These are phyloP conservation scores for Punica granatum DNA, from an alignment of 345 rosid genomes.

Conservation along the genomic window DNA sequence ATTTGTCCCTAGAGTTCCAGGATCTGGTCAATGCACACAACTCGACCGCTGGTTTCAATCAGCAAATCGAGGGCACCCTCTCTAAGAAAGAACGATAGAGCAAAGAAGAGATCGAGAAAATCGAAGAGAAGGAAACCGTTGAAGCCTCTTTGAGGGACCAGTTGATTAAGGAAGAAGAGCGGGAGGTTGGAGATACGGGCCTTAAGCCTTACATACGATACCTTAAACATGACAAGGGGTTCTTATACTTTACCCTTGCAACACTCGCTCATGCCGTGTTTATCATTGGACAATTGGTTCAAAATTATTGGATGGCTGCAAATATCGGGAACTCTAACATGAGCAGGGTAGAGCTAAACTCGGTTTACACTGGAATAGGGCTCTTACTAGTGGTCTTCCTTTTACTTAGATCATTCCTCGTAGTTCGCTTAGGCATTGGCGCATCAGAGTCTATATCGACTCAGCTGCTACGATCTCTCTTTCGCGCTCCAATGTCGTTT, in stretches of 20 bases:
- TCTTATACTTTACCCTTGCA: slow-evolving; percentile 20
- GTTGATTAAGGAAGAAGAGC: slow-evolving; percentile 45
- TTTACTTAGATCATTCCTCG: slow-evolving; percentile 15
- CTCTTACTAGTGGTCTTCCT: slow-evolving; percentile 17
- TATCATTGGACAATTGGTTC: slow-evolving; percentile 22
- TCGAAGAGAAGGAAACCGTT: slow-evolving; percentile 7
- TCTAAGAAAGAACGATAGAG: slow-evolving; percentile 1
- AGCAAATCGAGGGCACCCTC: background rate
- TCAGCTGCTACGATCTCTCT: slow-evolving; percentile 23
- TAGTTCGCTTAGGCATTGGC: slow-evolving; percentile 20
- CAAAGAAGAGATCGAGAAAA: slow-evolving; percentile 25
- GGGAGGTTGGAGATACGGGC: slow-evolving; percentile 43
- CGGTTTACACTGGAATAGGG: slow-evolving; percentile 20
- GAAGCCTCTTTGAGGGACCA: slow-evolving; percentile 24
- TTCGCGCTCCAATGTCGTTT: slow-evolving; percentile 45
- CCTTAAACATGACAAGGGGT: slow-evolving; percentile 26
- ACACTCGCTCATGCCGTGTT: slow-evolving; percentile 14
- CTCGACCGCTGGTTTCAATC: slow-evolving; percentile 16
- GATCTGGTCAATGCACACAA: slow-evolving; percentile 47
- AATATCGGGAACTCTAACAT: slow-evolving; percentile 17
- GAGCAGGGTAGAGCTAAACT: slow-evolving; percentile 16
- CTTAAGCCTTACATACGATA: slow-evolving; percentile 43
- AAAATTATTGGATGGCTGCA: slow-evolving; percentile 38
- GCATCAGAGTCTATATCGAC: slow-evolving; percentile 28
- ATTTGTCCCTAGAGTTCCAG: slow-evolving; percentile 31